These are phyloP conservation scores for Conticribra guillardii DNA, from an alignment of 108 stramenopile species.

Conservation along the genomic window DNA sequence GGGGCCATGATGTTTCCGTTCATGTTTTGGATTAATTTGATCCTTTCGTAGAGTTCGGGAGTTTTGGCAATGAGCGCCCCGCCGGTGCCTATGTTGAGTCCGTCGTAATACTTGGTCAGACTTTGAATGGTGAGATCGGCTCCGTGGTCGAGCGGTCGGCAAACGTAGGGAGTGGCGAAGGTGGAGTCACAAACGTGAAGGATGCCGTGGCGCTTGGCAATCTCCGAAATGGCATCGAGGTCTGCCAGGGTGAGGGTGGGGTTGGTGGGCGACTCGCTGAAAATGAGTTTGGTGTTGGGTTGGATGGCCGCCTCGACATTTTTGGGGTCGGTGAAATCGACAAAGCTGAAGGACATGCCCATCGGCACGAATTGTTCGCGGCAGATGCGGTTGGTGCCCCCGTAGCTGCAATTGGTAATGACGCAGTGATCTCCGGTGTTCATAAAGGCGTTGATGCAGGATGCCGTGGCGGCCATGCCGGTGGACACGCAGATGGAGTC, in stretches of 20 bases:
- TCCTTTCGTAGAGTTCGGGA: constrained; percentile 68
- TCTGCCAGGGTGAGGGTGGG: constrained; percentile 78
- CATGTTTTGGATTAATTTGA: constrained; percentile 81
- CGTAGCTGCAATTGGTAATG: constrained; percentile 85
- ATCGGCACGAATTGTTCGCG: constrained; percentile 69
- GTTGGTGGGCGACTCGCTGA: constrained; percentile 82
- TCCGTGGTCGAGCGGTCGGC: constrained; percentile 73
- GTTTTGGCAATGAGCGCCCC: constrained; percentile 73
- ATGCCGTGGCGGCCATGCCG: constrained; percentile 84
- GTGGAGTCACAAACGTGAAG: constrained; percentile 81
- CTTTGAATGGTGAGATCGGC: constrained; percentile 79
- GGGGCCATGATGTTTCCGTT: constrained; percentile 87
- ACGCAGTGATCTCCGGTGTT: constrained; percentile 84
- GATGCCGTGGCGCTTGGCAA: constrained; percentile 65
- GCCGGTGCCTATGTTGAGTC: constrained; percentile 84
- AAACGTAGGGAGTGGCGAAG: constrained; percentile 77
- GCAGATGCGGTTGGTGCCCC: constrained; percentile 83
- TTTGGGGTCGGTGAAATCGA: constrained; percentile 74
- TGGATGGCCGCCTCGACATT: constrained; percentile 69
- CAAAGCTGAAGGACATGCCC: constrained; percentile 77
- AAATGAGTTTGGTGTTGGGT: constrained; percentile 84
- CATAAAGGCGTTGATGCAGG: constrained; percentile 80
- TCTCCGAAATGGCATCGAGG: constrained; percentile 64
- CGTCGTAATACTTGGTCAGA: constrained; percentile 85
- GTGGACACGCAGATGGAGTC: constrained; percentile 76